Evolutionary conservation across 345 rosid species (phyloP), one percentile per base, ranked within the genome.

Genomic region (Eutrema yunnanense): DNA sequence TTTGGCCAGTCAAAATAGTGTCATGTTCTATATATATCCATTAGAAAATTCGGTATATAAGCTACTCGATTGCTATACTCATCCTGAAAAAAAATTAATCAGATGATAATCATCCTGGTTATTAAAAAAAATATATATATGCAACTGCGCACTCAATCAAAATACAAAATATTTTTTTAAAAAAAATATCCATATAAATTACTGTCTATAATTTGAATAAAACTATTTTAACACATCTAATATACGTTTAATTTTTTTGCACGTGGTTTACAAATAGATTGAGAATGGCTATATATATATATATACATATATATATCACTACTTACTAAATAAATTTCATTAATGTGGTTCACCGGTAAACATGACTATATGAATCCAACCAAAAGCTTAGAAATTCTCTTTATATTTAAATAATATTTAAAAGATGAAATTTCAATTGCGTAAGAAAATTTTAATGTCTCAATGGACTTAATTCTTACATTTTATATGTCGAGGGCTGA

Each of bases 361-460:
- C 52, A 51, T 61, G 14, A 51, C 69, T 19, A 32, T 14, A 8
- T 19, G 22, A 19, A 19, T 19, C 22, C 22, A 19, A 19, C 22
- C 22, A 19, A 19, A 19, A 19, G 22, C 22, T 19, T 19, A 19
- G 22, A 19, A 19, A 19, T 19, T 19, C 22, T 19, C 22, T 19
- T 19, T 19, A 19, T 19, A 19, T 19, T 19, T 19, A 19, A 19
- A 19, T 2, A 33, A 7, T 9, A n/a, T 11, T 27, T 4, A 29
- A 65, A 16, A n/a, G 26, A 32, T 19, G 29, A 66, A 61, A 32
- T 60, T 75, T 60, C 78, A 75, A 60, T 46, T 13, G 40, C 46
- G 4, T 11, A 52, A 34, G 63, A 22, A 58, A 59, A 50, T 2
- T 2, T 14, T n/a, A 43, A 63, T 19, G n/a, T 10, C 10, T 41